Evolutionary conservation across 2,329 filamentous ascomycete species (phyloP), one percentile per base, ranked within the genome.

Genomic region (Furcasterigmium furcatum): DNA sequence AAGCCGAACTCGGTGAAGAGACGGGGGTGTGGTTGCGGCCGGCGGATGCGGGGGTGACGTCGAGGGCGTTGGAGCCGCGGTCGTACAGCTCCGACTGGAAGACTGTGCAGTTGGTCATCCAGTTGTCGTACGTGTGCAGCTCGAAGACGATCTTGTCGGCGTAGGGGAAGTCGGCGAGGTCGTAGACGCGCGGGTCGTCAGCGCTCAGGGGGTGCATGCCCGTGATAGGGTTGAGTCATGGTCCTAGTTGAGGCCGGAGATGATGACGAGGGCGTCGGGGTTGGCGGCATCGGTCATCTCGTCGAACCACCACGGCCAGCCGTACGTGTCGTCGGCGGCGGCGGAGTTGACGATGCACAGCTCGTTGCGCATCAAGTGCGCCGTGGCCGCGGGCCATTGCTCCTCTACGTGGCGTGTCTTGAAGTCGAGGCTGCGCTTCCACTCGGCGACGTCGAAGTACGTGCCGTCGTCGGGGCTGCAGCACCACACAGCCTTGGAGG

Each of bases 351-450:
- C 63, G 50, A 67, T 66, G 42, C 75, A 73, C 21, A 82, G 64
- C 63, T 82, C 79, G 62, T 83, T 83, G 54, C 79, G 76, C 36
- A 83, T 70, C 5, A 72, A 72, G 19, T 48, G 32, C 7, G 48
- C 48, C 30, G 48, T 46, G 43, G 48, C 38, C 25, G 48, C 48
- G 43, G 48, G 48, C 36, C 36, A 39, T 55, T 72, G 70, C 12
- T 54, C 51, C 34, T 63, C 57, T 9, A 67, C 66, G 66, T 72
- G 73, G 16, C 61, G 50, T 46, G 55, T 71, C 58, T 83, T 79
- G 54, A 73, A 79, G 2, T 65, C 61, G 27, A 79, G 66, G 2
- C 77, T 79, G 18, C 79, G 70, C 34, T 67, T 68, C 80, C 79
- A 84, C 20, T 76, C 75, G 2, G 61, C 58, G 1, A 73, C 66